Base-by-base conservation (phyloP, 2,329 filamentous ascomycete species). In the Paecilomyces sp. region DNA sequence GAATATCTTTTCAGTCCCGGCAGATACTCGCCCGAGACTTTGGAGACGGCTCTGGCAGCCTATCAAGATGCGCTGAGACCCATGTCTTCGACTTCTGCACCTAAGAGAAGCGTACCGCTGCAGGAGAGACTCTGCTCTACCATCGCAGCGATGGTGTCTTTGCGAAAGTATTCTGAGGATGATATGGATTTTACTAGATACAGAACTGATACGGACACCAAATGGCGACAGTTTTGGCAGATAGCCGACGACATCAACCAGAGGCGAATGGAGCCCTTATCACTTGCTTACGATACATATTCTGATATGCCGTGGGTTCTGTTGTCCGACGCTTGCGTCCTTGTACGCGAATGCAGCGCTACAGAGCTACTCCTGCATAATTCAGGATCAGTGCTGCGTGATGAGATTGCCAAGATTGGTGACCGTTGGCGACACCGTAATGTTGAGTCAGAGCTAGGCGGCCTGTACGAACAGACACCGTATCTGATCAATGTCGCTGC, bases 151-250 rank as follows among this genome's bases (percentile, higher is more conserved):
- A 89, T 88, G 11, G 86, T 90, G 13, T 81, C 84, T 0, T 77
- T 92, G 36, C 82, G 84, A 53, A 85, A 85, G 58, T 80, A 79
- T 31, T 77, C 85, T 9, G 81, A 85, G 13, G 86, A 86, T 13
- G 83, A 83, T 30, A 85, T 90, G 74, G 89, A 95, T 68, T 91
- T 90, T 66, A 85, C 89, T 25, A 83, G 87, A 60, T 94, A 92
- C 71, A 84, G 89, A 59, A 79, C 81, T 34, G 87, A 90, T 33
- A 87, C 88, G 57, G 89, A 94, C 69, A 82, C 84, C 11, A 92
- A 96, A 72, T 99, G 94, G 94, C 86, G 89, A 63, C 85, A 90
- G 56, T 96, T 96, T 74, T 96, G 92, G 77, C 87, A 92, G 33
- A 82, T 97, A 18, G 82, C 96, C 18, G 82, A 90, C 12, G 92